Conservation (phyloP, 2,329 filamentous ascomycete species). For the Phialophora verrucosa region DNA sequence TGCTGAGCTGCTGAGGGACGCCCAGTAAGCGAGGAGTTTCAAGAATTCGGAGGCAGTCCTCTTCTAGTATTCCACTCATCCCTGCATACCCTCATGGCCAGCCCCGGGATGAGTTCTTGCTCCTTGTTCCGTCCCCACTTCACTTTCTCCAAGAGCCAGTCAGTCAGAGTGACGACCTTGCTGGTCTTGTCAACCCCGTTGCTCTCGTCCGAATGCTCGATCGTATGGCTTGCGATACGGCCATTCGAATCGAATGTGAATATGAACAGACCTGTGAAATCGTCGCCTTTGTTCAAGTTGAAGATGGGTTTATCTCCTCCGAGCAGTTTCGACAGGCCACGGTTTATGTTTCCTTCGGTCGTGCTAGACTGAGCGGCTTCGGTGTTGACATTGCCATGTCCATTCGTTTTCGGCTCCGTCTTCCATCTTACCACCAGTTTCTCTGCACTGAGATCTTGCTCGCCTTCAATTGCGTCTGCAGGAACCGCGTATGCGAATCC, state of each 20-base stretch:
- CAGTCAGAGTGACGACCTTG: conserved; percentile 86
- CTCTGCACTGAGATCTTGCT: conserved; percentile 59
- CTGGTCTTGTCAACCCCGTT: conserved; percentile 83
- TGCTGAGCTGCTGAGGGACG: neutral
- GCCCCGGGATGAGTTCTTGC: conserved; percentile 36
- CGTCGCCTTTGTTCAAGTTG: conserved; percentile 63
- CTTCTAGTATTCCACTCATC: conserved; percentile 35
- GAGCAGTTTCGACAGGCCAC: conserved; percentile 54
- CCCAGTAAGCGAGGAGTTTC: neutral
- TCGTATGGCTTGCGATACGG: conserved; percentile 82
- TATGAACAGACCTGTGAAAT: conserved; percentile 86
- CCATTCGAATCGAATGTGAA: conserved; percentile 94
- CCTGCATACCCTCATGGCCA: conserved; percentile 39
- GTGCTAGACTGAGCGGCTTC: conserved; percentile 34
- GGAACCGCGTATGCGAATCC: conserved; percentile 45
- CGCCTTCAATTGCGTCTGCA: conserved; percentile 42
- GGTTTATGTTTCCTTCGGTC: conserved; percentile 42
- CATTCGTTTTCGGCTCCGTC: conserved; percentile 56
- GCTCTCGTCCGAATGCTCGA: conserved; percentile 87
- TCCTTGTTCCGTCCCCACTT: conserved; percentile 53
- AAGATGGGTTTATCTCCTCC: conserved; percentile 58
- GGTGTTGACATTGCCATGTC: conserved; percentile 29
- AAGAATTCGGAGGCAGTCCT: conserved; percentile 16
- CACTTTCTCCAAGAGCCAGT: conserved; percentile 88
- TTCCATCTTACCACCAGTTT: conserved; percentile 92